phyloP scores from a whole-genome alignment of 2,329 filamentous ascomycete genomes.

The Cercospora canescens region DNA sequence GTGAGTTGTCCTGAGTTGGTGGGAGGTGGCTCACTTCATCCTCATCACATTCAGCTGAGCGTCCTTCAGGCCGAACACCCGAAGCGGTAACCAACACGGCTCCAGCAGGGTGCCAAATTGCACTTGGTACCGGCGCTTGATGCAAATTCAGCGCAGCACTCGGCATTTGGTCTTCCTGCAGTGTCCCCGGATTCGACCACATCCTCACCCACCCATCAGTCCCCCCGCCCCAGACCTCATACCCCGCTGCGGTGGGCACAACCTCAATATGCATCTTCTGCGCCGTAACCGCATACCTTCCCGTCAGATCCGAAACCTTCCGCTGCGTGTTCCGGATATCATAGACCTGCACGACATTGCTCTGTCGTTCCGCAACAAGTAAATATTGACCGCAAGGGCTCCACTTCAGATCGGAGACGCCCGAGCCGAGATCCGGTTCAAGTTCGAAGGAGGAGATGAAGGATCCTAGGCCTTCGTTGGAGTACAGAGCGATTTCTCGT shows the following conservation, averaged over 20 bases:
- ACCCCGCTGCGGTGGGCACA: constrained; percentile 38
- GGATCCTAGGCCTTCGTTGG: constrained; percentile 49
- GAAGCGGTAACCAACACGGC: constrained; percentile 53
- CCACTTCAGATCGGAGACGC: constrained; percentile 59
- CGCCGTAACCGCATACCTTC: constrained; percentile 48
- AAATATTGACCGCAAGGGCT: constrained; percentile 60
- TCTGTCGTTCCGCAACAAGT: constrained; percentile 58
- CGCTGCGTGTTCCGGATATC: constrained; percentile 58
- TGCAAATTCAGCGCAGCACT: constrained; percentile 48
- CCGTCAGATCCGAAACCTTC: constrained; percentile 51
- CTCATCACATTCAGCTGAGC: background rate
- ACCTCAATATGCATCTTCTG: constrained; percentile 60
- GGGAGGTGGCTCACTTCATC: background rate
- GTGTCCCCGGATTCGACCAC: constrained; percentile 50
- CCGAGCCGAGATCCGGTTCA: constrained; percentile 45
- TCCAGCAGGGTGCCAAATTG: constrained; percentile 49
- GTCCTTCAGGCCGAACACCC: constrained; percentile 30
- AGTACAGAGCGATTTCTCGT: constrained; percentile 59
- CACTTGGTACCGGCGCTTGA: constrained; percentile 48
- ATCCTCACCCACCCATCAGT: constrained; percentile 51
- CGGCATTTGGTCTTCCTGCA: constrained; percentile 44
- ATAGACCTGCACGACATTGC: constrained; percentile 57
- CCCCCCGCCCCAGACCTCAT: constrained; percentile 62
- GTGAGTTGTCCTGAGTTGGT: background rate
- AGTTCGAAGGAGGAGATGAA: constrained; percentile 51